Evolutionary conservation across 148 eudicot species (phyloP).

Genomic region (Dysphania ambrosioides): DNA sequence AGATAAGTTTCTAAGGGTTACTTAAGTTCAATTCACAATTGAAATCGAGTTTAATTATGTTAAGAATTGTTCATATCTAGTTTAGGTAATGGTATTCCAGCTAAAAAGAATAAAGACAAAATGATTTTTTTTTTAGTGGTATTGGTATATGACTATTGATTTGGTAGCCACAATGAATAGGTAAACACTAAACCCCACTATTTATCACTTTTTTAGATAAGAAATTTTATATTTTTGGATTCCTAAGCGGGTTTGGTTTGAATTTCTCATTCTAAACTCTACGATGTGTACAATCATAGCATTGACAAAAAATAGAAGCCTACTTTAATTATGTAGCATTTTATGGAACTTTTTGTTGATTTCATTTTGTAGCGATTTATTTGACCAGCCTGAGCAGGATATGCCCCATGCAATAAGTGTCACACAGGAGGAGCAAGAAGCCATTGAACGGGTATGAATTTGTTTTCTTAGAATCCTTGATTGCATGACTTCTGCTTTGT

Average conservation of each 20-base stretch:
- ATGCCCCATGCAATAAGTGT: constrained; percentile 93
- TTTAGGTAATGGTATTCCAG: neutral
- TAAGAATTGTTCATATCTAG: no score
- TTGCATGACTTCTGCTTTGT: neutral
- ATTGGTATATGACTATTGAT: neutral
- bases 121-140: neutral
- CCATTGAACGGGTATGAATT: constrained; percentile 72
- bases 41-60: no score
- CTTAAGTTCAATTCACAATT: no score
- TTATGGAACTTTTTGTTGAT: neutral
- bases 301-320: neutral
- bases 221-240: no score
- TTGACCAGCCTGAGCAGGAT: constrained; percentile 82
- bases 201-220: neutral
- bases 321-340: neutral
- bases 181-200: neutral
- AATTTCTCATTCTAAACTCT: no score
- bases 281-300: neutral
- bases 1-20: neutral
- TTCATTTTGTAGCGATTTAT: constrained; percentile 56
- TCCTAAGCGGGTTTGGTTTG: no score
- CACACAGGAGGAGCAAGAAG: constrained; percentile 92
- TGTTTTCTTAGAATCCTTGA: constrained; percentile 15
- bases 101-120: neutral
- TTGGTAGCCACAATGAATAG: neutral